phyloP scores from a whole-genome alignment of 2,329 filamentous ascomycete species.

The Aspergillus persii region DNA sequence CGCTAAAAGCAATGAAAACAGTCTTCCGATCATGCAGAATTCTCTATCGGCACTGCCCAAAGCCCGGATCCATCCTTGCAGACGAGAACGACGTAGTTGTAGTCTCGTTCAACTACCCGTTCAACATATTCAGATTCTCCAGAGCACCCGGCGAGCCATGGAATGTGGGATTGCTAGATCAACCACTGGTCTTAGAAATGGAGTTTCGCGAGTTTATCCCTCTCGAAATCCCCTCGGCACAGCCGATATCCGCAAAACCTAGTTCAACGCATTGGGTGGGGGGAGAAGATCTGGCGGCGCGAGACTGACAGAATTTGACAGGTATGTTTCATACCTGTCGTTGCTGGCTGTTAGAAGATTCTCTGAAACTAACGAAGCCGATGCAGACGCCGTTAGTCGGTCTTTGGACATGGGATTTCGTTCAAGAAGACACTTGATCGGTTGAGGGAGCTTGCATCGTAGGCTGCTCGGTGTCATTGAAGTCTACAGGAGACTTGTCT shows the following conservation, averaged over 20 bases:
- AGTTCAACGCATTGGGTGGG: conserved; percentile 2
- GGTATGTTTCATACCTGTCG: background rate
- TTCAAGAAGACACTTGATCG: background rate
- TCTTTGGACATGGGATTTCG: background rate
- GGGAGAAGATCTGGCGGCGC: background rate
- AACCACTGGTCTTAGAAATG: conserved; percentile 10
- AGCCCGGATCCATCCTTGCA: background rate
- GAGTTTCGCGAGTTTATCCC: conserved; percentile 4
- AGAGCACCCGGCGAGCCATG: conserved; percentile 4
- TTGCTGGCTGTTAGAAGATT: background rate
- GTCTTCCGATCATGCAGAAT: background rate
- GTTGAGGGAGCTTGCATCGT: background rate
- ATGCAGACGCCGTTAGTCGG: background rate
- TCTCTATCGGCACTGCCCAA: background rate
- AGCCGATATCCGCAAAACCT: background rate
- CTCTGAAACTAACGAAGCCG: background rate
- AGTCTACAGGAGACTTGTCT: too few species aligned
- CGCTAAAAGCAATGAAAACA: background rate
- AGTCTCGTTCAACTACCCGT: conserved; percentile 11
- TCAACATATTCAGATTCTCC: conserved; percentile 12
- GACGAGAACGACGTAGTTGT: conserved; percentile 8
- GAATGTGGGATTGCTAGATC: conserved; percentile 12
- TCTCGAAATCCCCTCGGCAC: background rate
- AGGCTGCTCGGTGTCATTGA: too few species aligned
- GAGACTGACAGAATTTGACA: background rate